Evolutionary conservation across 2,329 filamentous ascomycete genomes (phyloP), one percentile per base, ranked within the genome.

Genomic region (Monosporascus ibericus): DNA sequence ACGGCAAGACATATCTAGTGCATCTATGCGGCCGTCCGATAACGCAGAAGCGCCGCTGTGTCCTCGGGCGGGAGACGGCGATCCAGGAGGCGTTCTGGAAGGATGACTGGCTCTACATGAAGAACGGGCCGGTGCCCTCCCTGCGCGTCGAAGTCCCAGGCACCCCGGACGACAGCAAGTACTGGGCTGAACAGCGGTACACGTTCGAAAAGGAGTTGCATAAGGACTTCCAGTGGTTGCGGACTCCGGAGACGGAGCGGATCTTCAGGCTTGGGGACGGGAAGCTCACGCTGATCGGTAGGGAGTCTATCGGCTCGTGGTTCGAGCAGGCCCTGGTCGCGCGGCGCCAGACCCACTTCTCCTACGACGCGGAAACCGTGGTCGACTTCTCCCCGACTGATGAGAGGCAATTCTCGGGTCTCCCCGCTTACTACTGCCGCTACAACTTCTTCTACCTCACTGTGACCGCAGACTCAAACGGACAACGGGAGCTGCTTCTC

Each of bases 391-490:
- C 69, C 0, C 82, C 82, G 0, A 64, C 67, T 0, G 81, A 85
- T 59, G 81, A 84, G 69, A 73, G 81, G 11, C 75, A 84, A 57
- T 85, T 82, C 54, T 81, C 82, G 0, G 82, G 82, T 0, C 68
- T 86, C 7, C 79, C 78, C 14, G 79, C 80, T 0, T 85, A 85
- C 65, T 85, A 85, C 68, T 80, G 77, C 61, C 79, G 81, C 3
- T 85, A 73, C 68, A 85, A 85, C 66, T 85, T 84, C 66, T 85
- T 83, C 70, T 85, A 85, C 58, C 71, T 85, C 6, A 75, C 79
- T 0, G 77, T 85, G 2, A 80, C 80, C 3, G 81, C 80, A 0
- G 68, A 80, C 58, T 68, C 75, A 0, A 75, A 82, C 50, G 80
- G 81, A 1, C 69, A 77, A 55, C 74, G 82, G 9, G 81, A 85